Base-by-base conservation (phyloP, 139 green algal genomes). In the Monoraphidium neglectum region DNA sequence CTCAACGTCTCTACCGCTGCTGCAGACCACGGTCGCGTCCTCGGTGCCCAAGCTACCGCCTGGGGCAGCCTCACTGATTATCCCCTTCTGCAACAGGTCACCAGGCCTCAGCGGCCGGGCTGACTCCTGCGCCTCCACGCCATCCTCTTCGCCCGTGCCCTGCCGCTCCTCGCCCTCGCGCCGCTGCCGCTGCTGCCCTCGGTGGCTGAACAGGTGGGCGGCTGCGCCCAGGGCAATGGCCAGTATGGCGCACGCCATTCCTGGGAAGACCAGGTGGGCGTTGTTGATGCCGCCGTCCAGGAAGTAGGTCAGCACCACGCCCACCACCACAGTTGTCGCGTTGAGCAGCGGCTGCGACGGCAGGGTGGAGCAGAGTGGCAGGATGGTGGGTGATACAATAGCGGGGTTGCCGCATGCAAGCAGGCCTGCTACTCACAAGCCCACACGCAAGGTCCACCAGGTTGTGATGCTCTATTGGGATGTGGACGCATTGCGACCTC, bases 231-330 rank as follows among this genome's bases (percentile, higher is more conserved):
- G 4, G 23, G n/a, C 64, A 33, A 74, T 67, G 33, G 74, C 65
- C 28, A 68, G 18, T 37, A 65, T 59, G 33, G 76, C 68, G 38
- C 57, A 79, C 12, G 60, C 69, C 56, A 84, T 76, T 12, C 82
- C 82, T 4, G 82, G 77, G 37, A 87, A 87, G 30, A 87, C 63
- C 18, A 87, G 70, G 36, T 75, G 54, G 37, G 74, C 63, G 21
- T 53, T 69, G 77, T 87, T 87, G 64, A 87, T 87, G 37, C 82
- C 77, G 33, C 62, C 82, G 67, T 88, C 79, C 62, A 86, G 30
- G 32, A 82, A 84, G 66, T 73, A 87, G 57, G 83, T 74, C 43
- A 83, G 35, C 1, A 73, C 47, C 30, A 70, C 67, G 35, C 71
- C 71, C 23, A 79, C 65, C 8, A 83, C 77, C 30, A 83, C 54